Conservation (phyloP, 495 filamentous ascomycete genomes). For the Penicillium alfredii region DNA sequence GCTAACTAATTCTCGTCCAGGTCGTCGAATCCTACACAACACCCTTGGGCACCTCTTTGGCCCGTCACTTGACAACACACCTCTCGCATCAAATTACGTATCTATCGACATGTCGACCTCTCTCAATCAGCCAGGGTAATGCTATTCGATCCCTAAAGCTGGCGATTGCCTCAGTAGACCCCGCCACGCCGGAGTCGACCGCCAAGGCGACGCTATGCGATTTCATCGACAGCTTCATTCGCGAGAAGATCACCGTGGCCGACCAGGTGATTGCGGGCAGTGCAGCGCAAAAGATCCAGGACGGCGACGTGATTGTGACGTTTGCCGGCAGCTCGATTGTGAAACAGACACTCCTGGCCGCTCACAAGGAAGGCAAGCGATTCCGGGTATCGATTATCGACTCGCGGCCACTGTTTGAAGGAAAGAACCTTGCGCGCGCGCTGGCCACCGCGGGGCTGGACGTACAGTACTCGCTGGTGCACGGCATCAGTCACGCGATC, state of each 20-base stretch:
- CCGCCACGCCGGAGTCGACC: slow-evolving; percentile 65
- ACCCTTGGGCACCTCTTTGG: slow-evolving; percentile 71
- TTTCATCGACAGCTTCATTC: slow-evolving; percentile 84
- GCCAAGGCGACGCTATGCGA: slow-evolving; percentile 72
- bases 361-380: slow-evolving; percentile 58
- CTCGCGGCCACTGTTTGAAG: slow-evolving; percentile 72
- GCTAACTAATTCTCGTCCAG: slow-evolving; percentile 34
- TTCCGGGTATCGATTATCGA: slow-evolving; percentile 87
- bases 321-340: slow-evolving; percentile 87
- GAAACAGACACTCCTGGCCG: slow-evolving; percentile 68
- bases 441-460: slow-evolving; percentile 63
- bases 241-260: slow-evolving; percentile 80
- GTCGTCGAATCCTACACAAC: slow-evolving; percentile 90
- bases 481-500: slow-evolving; percentile 65
- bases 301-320: slow-evolving; percentile 78
- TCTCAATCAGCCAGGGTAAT: slow-evolving; percentile 92
- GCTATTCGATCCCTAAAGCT: slow-evolving; percentile 91
- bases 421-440: slow-evolving; percentile 63
- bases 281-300: slow-evolving; percentile 65
- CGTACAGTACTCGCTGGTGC: slow-evolving; percentile 74
- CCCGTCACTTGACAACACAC: slow-evolving; percentile 87
- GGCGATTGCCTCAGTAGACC: slow-evolving; percentile 78
- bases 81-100: slow-evolving; percentile 93
- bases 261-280: slow-evolving; percentile 76
- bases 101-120: slow-evolving; percentile 82